Evolutionary conservation across 768 basidiomycete genomes (phyloP), one percentile per base, ranked within the genome.

Genomic region (Tephrocybe sp.): DNA sequence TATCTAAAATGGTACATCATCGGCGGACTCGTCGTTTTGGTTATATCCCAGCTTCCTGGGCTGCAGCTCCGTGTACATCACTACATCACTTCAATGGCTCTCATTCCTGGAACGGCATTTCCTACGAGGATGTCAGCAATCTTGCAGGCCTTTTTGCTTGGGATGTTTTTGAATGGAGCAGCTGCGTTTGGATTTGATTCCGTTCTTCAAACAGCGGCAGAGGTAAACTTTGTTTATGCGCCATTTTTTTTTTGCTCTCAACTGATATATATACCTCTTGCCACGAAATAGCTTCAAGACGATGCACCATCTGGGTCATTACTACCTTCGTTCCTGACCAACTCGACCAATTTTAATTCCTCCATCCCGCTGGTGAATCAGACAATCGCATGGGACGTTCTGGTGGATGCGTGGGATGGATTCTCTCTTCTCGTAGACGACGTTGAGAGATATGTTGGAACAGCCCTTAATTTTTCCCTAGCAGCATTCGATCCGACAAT

Each of bases 391-490:
- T 90, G 88, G 88, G 69, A 66, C 24, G 62, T 62, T 1, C 65
- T 83, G 6, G 73, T 79, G 7, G 58, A 62, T 25, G 75, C 71
- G 2, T 92, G 87, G 87, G 82, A 85, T 58, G 88, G 88, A 4
- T 91, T 90, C 59, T 70, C 80, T 0, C 75, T 94, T 21, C 72
- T 94, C 12, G 78, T 91, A n/a, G 89, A 94, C 61, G 92, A 94
- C 56, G 91, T 94, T 0, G 82, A 91, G 63, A 74, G 85, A 56
- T 91, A 86, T 60, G 64, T 74, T n/a, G 89, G 91, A 9, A 65
- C 71, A 12, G 82, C 80, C 3, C 69, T 88, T 41, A 88, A 88
- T 58, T 91, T 78, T 61, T 82, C 84, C 15, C 71, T 92, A n/a
- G 75, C 73, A 18, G 75, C 76, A 13, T 71, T 91, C 43, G 74